Conservation (phyloP, 768 basidiomycete genomes). For the Gloeostereum incarnatum region DNA sequence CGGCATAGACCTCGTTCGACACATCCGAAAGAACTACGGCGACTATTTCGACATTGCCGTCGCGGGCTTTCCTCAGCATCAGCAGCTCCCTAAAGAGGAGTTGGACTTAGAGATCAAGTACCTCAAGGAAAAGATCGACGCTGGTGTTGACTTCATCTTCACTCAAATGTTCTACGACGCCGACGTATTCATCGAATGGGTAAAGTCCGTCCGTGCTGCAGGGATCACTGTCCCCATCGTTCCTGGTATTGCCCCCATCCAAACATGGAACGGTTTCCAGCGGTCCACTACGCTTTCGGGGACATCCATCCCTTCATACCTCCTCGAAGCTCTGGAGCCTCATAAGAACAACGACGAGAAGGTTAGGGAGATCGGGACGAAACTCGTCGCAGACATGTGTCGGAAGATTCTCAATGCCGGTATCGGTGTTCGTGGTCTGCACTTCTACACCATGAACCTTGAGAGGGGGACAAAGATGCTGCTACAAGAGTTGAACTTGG, state of each 20-base stretch:
- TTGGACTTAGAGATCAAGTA: slow-evolving; percentile 71
- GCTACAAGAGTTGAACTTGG: slow-evolving; percentile 83
- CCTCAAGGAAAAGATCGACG: slow-evolving; percentile 88
- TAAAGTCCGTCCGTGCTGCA: slow-evolving; percentile 67
- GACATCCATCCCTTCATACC: slow-evolving; percentile 66
- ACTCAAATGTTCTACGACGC: slow-evolving; percentile 99
- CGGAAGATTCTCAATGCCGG: slow-evolving; percentile 70
- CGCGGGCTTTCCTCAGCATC: slow-evolving; percentile 85
- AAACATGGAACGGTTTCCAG: slow-evolving; percentile 93
- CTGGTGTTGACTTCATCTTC: slow-evolving; percentile 89
- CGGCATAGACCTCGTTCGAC: slow-evolving; percentile 85
- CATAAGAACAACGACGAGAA: slow-evolving; percentile 90
- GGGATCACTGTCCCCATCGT: slow-evolving; percentile 88
- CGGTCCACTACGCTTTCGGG: slow-evolving; percentile 74
- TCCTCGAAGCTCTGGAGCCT: slow-evolving; percentile 74
- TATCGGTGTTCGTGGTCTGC: slow-evolving; percentile 80
- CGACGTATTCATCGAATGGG: slow-evolving; percentile 88
- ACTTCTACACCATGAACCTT: slow-evolving; percentile 97
- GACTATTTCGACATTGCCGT: slow-evolving; percentile 97
- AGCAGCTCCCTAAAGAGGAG: slow-evolving; percentile 64
- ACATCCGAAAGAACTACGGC: slow-evolving; percentile 74
- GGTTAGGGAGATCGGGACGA: slow-evolving; percentile 88
- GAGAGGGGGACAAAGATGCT: slow-evolving; percentile 95
- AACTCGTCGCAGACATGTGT: slow-evolving; percentile 92
- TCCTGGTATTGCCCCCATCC: slow-evolving; percentile 91